Base-by-base conservation (phyloP, 164 flowering plant species). In the Paratinospora sagittata region DNA sequence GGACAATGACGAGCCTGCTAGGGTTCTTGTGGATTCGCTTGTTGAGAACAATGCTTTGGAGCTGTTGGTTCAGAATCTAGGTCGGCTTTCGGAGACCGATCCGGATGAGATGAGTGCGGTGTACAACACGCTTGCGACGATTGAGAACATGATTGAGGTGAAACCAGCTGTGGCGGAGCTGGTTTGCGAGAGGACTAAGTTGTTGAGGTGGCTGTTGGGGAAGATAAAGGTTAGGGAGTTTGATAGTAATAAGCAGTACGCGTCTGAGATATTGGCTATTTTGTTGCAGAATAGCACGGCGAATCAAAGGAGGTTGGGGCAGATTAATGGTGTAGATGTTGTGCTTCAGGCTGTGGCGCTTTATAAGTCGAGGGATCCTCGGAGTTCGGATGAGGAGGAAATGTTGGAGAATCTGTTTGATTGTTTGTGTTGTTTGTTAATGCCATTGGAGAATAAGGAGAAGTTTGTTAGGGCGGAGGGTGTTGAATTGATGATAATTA, bases 391-490 rank as follows among this genome's bases (percentile, higher is more conserved):
- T 65, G 99, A 96, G 87, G 99, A 89, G 81, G 99, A 96, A 81
- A 87, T 96, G 98, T 78, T 96, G 74, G 99, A 96, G 85, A 96
- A 96, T 77, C 69, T 96, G 79, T 96, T 96, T 78, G 97, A 96
- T 80, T 87, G 90, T 47, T 81, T 96, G 84, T 96, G 99, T 79
- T 92, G 98, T 78, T 77, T 96, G 89, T 80, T 96, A 77, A 93
- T 96, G 99, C 99, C 98, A 0, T 72, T 96, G 83, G 99, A 96
- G 90, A 96, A 93, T 74, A 96, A 91, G 88, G 99, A 96, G 85
- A 85, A 84, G 86, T 96, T 93, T 78, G 81, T 96, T 70, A 93
- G 88, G 77, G 90, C 97, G 0, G 99, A 96, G 68, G 98, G 98
- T 36, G 98, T 96, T 27, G 99, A 96, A 81, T 74, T 96, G 87